Base-by-base conservation (phyloP, 176 grass and related monocot genomes). In the Rhynchospora breviuscula region DNA sequence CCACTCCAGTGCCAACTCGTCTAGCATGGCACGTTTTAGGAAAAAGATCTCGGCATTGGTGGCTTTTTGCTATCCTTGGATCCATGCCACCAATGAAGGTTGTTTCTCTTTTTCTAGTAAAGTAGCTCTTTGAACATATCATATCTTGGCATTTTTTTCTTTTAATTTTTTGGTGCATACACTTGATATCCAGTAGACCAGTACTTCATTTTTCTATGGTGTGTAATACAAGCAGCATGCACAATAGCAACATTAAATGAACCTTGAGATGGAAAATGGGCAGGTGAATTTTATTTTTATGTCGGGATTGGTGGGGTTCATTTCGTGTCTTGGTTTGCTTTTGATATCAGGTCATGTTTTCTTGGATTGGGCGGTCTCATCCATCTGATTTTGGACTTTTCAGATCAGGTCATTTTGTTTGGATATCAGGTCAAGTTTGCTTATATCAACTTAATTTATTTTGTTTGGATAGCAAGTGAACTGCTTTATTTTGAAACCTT, bases 51-150 rank as follows among this genome's bases (percentile, higher is more conserved):
- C 59, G 3, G 78, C 89, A 78, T 53, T 93, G 83, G 79, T 99
- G 66, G 86, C 86, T 86, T 84, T 87, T 93, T 99, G 91, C 88
- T 99, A 99, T 78, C 96, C 96, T 84, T 99, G 93, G 96, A 99
- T 99, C 81, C 96, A 99, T 90, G 96, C 93, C 5, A 99, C 91
- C 23, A 93, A 90, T 79, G 96, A 99, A 95, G 96, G 96, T 98
- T 73, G 33, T 40, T 26, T 51, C 61, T 84, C 83, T 35, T 82
- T 10, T 52, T 69, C 60, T 85, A 81, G 14, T 67, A 23, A 26
- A 26, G 19, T 51, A 75, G 5, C 64, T 79, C 78, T 77, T 19
- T 71, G 45, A 26, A 59, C 53, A 78, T 80, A 64, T 68, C 48
- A 54, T 76, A 76, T 76, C 21, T 40, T 75, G 84, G 33, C 61